Base-by-base conservation (phyloP, 2,329 filamentous ascomycete species). In the Fusarium proliferatum region DNA sequence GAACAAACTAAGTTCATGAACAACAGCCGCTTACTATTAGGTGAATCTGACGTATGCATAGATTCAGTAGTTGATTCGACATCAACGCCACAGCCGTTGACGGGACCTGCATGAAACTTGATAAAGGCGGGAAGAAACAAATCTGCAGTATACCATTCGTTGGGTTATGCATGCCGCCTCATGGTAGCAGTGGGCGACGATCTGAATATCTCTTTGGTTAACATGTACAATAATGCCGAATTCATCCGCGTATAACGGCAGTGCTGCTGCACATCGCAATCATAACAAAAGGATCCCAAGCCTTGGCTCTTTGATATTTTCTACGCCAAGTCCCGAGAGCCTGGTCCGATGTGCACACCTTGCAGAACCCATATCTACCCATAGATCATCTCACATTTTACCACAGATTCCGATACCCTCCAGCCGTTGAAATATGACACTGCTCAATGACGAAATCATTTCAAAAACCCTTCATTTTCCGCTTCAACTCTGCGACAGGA, bases 261-360 rank as follows among this genome's bases (percentile, higher is more conserved):
- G 36, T 39, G 51, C 33, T 73, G 70, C 51, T 73, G 70, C 69
- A 66, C 61, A 73, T 72, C 69, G 42, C 26, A 73, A 72, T 72
- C 26, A 66, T 9, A 72, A 21, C 38, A 39, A 55, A 30, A 61
- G 46, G 30, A 51, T 49, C 45, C 55, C 38, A 49, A 46, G 39
- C 34, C 64, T 60, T 69, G 64, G 69, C 64, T 68, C 41, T 26
- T 39, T 23, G 28, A 21, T 34, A 21, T 12, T 30, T 28, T 51
- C 49, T 9, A 51, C 33, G 52, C 55, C 45, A 30, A 46, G 26
- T 59, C 45, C 30, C 36, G 12, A 45, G 28, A 36, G 43, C 16
- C 36, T 69, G 42, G 43, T 38, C 26, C 28, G 21, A 36, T 26
- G 39, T 34, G 17, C 28, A 45, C 19, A 46, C 51, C 51, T 26